phyloP scores from a whole-genome alignment of 768 basidiomycete genomes.

The Exidia glandulosa region DNA sequence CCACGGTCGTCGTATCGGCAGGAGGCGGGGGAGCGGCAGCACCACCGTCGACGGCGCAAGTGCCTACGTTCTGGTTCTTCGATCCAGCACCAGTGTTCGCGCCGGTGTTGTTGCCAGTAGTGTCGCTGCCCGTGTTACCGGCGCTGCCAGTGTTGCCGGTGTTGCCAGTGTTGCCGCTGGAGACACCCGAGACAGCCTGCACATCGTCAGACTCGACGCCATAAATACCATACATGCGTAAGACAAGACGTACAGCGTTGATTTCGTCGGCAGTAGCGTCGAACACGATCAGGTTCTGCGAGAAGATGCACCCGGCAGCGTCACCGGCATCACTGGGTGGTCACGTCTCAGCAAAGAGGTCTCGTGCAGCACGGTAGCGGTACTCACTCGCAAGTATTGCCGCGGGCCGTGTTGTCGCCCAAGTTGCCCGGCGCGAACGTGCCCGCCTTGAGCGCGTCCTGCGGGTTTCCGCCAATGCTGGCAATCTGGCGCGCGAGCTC shows the following conservation, averaged over 20 bases:
- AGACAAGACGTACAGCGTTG: slow-evolving; percentile 23
- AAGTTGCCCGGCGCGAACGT: slow-evolving; percentile 50
- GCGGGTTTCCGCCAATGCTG: slow-evolving; percentile 50
- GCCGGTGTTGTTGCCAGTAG: neutral
- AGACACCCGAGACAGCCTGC: slow-evolving; percentile 7
- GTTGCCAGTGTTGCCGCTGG: neutral
- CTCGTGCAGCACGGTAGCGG: neutral
- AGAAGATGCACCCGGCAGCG: slow-evolving; percentile 49
- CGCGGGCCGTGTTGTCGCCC: slow-evolving; percentile 41
- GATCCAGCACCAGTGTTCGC: neutral
- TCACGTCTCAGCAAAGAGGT: neutral
- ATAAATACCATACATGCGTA: neutral
- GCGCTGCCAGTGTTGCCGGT: neutral
- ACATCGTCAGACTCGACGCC: neutral
- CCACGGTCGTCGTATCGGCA: neutral
- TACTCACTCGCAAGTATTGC: slow-evolving; percentile 38
- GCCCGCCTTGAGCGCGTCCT: slow-evolving; percentile 44
- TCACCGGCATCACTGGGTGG: slow-evolving; percentile 30
- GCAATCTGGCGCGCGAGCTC: slow-evolving; percentile 55
- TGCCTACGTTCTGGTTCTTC: neutral
- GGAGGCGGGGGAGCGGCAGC: slow-evolving; percentile 10
- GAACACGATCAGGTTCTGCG: slow-evolving; percentile 44
- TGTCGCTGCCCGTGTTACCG: neutral
- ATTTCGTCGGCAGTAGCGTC: slow-evolving; percentile 52
- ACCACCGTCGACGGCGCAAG: slow-evolving; percentile 8